Conservation (phyloP, 768 basidiomycete species). For the Gloeopeniophorella convolvens region DNA sequence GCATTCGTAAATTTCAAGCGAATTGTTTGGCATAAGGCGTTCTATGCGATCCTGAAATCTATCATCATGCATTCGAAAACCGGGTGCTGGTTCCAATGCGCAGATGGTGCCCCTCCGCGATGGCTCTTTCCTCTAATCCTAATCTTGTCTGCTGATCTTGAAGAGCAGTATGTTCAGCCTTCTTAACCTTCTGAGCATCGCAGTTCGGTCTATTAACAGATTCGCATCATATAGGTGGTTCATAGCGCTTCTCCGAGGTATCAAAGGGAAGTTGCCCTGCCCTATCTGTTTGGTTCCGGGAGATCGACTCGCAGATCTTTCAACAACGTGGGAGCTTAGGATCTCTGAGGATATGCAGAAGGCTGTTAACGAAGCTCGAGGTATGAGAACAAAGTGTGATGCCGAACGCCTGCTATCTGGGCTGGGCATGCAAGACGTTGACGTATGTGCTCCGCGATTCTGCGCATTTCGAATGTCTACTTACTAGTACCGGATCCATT, state of each 20-base stretch:
- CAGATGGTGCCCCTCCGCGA: too few relatives aligned
- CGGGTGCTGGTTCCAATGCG: not conserved
- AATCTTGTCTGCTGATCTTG: not conserved
- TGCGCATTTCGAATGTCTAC: not conserved
- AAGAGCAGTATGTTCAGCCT: too few relatives aligned
- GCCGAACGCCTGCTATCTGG: conserved; percentile 19
- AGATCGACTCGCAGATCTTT: not conserved
- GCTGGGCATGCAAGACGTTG: conserved; percentile 19
- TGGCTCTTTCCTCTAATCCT: too few relatives aligned
- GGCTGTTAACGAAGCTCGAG: too few relatives aligned
- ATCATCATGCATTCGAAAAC: not conserved
- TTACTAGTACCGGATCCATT: conserved; percentile 30
- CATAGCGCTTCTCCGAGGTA: not conserved
- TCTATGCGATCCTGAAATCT: not conserved
- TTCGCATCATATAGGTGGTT: not conserved
- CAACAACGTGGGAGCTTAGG: not conserved
- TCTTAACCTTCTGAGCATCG: too few relatives aligned
- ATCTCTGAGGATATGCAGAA: too few relatives aligned
- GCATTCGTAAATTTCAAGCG: not conserved
- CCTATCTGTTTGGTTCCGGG: not conserved
- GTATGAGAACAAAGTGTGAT: too few relatives aligned
- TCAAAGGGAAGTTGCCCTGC: not conserved
- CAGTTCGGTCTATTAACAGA: too few relatives aligned
- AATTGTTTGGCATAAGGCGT: not conserved
- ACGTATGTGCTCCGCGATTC: conserved; percentile 15